These are phyloP conservation scores for Parascedosporium putredinis DNA, from an alignment of 2,329 filamentous ascomycete species.

Conservation along the genomic window DNA sequence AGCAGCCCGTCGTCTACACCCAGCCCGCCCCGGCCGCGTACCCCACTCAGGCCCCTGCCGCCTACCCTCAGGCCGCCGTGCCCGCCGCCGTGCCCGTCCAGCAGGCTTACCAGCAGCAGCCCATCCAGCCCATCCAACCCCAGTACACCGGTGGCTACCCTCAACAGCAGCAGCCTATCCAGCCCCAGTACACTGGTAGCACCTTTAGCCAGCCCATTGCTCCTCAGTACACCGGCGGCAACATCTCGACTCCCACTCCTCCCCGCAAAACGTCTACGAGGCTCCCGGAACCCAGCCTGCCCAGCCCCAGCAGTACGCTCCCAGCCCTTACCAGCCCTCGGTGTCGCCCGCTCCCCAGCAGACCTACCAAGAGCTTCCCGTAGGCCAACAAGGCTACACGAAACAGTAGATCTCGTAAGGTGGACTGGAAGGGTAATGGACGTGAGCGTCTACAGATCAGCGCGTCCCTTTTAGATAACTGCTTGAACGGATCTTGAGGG, in stretches of 20 bases:
- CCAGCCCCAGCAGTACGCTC: not conserved
- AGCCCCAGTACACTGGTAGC: not conserved
- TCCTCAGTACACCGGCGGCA: not conserved
- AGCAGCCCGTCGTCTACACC: conserved; percentile 4
- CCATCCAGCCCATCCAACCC: not conserved
- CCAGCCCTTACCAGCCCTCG: not conserved
- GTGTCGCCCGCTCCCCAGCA: not conserved
- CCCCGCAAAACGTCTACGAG: conserved; percentile 1
- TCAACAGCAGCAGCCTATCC: not conserved
- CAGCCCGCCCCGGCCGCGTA: no score
- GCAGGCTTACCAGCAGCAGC: conserved; percentile 14
- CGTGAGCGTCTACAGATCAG: no score
- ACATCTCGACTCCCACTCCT: not conserved
- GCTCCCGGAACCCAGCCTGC: not conserved
- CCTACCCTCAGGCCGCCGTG: not conserved
- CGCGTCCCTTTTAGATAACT: no score
- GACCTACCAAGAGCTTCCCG: conserved; percentile 6
- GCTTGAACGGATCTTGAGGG: not conserved
- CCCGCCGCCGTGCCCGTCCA: no score
- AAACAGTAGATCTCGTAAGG: no score
- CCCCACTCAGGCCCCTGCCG: not conserved
- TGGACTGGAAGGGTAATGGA: no score
- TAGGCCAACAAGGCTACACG: not conserved
- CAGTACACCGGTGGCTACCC: conserved; percentile 5
- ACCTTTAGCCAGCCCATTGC: not conserved